Conservation (phyloP, 495 filamentous ascomycete genomes). For the Annulohypoxylon stygium region DNA sequence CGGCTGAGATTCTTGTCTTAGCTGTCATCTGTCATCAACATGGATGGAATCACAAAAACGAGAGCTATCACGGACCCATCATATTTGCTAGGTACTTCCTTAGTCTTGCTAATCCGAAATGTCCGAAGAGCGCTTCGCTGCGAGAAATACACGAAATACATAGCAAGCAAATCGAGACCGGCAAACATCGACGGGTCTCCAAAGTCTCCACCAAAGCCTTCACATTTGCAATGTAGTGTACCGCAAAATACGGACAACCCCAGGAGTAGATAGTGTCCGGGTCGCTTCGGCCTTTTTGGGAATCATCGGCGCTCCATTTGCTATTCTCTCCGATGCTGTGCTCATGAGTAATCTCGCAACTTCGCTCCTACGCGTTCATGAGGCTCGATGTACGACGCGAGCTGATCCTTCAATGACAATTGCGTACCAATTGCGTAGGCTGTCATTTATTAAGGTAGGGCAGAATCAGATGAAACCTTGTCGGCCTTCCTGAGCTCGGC, state of each 20-base stretch:
- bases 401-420: slow-evolving; percentile 14
- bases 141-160: too few species aligned
- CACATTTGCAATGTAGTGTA: background rate
- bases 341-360: slow-evolving; percentile 10
- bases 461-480: slow-evolving; percentile 15
- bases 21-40: slow-evolving; percentile 7
- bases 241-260: slow-evolving; percentile 19
- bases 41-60: background rate
- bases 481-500: slow-evolving; percentile 5
- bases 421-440: slow-evolving; percentile 1
- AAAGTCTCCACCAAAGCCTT: background rate
- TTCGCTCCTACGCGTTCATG: slow-evolving; percentile 10
- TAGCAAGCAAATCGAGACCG: slow-evolving; percentile 25
- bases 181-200: slow-evolving; percentile 30
- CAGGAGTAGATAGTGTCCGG: slow-evolving; percentile 1
- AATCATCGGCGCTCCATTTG: slow-evolving; percentile 8
- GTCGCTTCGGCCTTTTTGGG: slow-evolving; percentile 14
- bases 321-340: slow-evolving; percentile 21
- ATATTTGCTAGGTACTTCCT: background rate
- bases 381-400: slow-evolving; percentile 32
- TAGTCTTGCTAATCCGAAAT: background rate
- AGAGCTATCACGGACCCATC: background rate
- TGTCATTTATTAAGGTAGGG: slow-evolving; percentile 3
- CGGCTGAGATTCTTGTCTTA: slow-evolving; percentile 23
- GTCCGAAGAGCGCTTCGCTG: background rate